A percentile compares a stretch with the other conserved stretches of the same genome.
Conservation (phyloP, 2,329 filamentous ascomycete species). For the Aspergillus pseudotamarii region DNA sequence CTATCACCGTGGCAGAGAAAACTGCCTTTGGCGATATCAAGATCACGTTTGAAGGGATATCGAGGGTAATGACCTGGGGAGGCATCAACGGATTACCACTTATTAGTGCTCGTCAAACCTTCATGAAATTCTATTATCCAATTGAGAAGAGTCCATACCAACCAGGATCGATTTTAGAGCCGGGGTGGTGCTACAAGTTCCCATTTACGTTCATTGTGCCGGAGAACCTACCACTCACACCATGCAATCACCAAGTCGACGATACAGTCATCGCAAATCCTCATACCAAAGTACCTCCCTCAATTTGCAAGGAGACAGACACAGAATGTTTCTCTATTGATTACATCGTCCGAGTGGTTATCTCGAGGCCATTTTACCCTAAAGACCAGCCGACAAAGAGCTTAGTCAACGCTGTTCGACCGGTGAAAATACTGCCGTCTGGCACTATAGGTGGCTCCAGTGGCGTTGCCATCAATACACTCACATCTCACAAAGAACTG, state of each 20-base stretch:
- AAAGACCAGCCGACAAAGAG: neutral
- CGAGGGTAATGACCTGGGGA: neutral
- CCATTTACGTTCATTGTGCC: neutral
- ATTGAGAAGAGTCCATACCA: neutral
- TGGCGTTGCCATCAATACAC: fast-evolving
- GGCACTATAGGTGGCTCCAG: neutral
- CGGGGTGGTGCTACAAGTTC: neutral
- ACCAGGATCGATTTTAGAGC: neutral
- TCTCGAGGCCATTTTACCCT: neutral
- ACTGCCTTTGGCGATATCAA: neutral
- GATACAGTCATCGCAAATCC: neutral
- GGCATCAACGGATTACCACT: neutral
- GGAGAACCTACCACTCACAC: neutral
- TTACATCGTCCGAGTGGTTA: neutral
- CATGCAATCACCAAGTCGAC: neutral
- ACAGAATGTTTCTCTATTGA: neutral
- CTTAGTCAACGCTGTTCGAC: neutral
- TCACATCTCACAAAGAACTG: neutral
- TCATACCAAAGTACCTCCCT: neutral
- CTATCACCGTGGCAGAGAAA: neutral
- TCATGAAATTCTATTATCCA: neutral
- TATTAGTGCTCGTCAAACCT: neutral
- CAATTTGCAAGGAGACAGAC: neutral
- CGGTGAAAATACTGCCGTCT: neutral
- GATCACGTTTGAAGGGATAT: neutral